Conservation (phyloP, 2,329 filamentous ascomycete species). For the Mycosphaerelloides madeirae region DNA sequence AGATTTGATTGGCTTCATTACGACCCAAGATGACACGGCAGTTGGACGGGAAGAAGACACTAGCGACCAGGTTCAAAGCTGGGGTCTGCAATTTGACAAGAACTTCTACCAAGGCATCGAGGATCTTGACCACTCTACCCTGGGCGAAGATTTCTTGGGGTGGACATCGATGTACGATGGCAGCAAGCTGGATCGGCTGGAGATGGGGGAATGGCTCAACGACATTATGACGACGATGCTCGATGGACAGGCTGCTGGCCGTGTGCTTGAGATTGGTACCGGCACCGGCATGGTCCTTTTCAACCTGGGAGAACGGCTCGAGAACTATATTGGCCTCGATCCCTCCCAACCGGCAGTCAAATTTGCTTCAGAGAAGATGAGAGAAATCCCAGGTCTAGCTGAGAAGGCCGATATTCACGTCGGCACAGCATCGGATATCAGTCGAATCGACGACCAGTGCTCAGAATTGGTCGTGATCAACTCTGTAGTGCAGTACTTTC, state of each 20-base stretch:
- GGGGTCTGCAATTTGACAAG: slow-evolving; percentile 6
- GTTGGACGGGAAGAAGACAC: not conserved
- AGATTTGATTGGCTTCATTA: slow-evolving; percentile 6
- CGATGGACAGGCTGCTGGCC: slow-evolving; percentile 13
- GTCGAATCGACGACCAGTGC: slow-evolving; percentile 2
- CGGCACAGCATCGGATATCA: slow-evolving; percentile 9
- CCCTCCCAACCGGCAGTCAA: not conserved
- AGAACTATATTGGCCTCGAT: slow-evolving; percentile 3
- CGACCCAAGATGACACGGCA: not conserved
- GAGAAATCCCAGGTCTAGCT: slow-evolving; percentile 3
- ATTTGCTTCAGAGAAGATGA: slow-evolving; percentile 3
- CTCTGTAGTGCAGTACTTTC: slow-evolving; percentile 14
- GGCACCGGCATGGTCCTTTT: slow-evolving; percentile 15
- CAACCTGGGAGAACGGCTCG: slow-evolving; percentile 7
- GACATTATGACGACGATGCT: slow-evolving; percentile 15
- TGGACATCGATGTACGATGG: slow-evolving; percentile 15
- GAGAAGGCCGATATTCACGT: slow-evolving; percentile 4
- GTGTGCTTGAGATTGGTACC: slow-evolving; percentile 12
- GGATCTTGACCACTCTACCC: not conserved
- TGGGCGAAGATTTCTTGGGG: slow-evolving; percentile 12
- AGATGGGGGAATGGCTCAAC: slow-evolving; percentile 15
- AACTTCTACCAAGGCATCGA: slow-evolving; percentile 3
- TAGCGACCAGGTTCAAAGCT: slow-evolving; percentile 2
- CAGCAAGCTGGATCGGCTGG: slow-evolving; percentile 1
- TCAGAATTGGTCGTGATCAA: slow-evolving; percentile 11